These are phyloP conservation scores for Tuber calosporum DNA, from an alignment of 495 filamentous ascomycete genomes.

Conservation along the genomic window DNA sequence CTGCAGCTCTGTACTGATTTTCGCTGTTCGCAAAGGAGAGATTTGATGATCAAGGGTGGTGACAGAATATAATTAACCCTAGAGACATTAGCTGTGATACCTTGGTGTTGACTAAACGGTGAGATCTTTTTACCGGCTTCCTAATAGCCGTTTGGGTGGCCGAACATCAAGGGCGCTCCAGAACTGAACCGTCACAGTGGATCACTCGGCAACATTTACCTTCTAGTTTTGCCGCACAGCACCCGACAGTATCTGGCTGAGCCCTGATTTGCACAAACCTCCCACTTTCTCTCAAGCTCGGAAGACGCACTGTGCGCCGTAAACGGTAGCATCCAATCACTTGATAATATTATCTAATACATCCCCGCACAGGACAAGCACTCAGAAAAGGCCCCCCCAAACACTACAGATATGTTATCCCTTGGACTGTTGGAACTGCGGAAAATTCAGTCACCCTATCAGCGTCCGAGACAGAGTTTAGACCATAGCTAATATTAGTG, in stretches of 20 bases:
- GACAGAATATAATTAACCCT: background rate
- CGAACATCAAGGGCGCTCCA: background rate
- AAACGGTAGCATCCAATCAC: background rate
- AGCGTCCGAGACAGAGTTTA: too few species aligned
- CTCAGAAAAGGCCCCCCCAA: too few species aligned
- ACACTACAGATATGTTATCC: too few species aligned
- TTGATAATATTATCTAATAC: background rate
- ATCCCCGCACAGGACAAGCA: too few species aligned
- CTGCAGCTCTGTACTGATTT: constrained; percentile 2
- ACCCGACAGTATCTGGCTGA: background rate
- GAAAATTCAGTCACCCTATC: too few species aligned
- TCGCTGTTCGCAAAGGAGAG: background rate
- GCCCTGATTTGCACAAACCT: background rate
- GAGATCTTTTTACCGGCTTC: background rate
- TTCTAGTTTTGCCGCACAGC: background rate
- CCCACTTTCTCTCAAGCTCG: background rate
- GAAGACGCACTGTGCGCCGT: too few species aligned
- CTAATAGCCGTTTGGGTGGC: background rate
- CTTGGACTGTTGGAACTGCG: too few species aligned
- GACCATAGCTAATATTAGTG: too few species aligned
- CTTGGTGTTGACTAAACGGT: background rate
- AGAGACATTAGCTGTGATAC: background rate
- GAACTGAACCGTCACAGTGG: background rate
- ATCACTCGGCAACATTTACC: background rate
- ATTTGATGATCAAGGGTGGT: background rate